Evolutionary conservation across 495 filamentous ascomycete genomes (phyloP), one percentile per base, ranked within the genome.

Genomic region (Penicillium alfredii): DNA sequence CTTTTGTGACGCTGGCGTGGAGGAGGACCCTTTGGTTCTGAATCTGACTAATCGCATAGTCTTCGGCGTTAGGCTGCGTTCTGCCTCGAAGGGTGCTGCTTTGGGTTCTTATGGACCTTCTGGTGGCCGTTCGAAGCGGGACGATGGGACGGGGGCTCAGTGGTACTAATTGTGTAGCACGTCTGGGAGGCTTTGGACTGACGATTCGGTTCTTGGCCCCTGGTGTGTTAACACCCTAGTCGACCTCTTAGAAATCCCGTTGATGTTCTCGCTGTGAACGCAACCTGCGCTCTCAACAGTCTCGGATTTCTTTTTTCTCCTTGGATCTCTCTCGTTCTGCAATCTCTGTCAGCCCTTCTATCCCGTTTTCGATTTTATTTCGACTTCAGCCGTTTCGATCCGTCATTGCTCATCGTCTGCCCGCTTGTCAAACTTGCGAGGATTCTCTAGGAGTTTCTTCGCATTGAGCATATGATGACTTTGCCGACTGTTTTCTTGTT

Each of bases 1-100:
- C 72, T 75, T 73, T 68, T 77, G 64, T 77, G 81, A 80, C 82
- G 79, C 82, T 87, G 77, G 66, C 69, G 74, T 69, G 74, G 81
- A 80, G 80, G 79, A 73, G n/a, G n/a, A 48, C 44, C 63, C 51
- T 70, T 75, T 76, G 74, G 78, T 79, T 73, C 70, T 73, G 69
- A 74, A 71, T 74, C 72, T 81, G 79, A 84, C 84, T 86, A 82
- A 86, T 84, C 65, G 76, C 76, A 78, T 82, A 87, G 82, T 85
- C 77, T 84, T 73, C 82, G 81, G 75, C 82, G 81, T 78, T 79
- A 94, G 87, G 86, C 85, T 90, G 71, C 87, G 85, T 75, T 89
- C 86, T 73, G 84, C 86, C 75, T 87, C 84, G 46, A 89, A 87
- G 68, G 84, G 80, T 65, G 81, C 82, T 73, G 80, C 77, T 72